Evolutionary conservation across 2,329 filamentous ascomycete species (phyloP), one percentile per base, ranked within the genome.

Genomic region (Mariannaea elegans): DNA sequence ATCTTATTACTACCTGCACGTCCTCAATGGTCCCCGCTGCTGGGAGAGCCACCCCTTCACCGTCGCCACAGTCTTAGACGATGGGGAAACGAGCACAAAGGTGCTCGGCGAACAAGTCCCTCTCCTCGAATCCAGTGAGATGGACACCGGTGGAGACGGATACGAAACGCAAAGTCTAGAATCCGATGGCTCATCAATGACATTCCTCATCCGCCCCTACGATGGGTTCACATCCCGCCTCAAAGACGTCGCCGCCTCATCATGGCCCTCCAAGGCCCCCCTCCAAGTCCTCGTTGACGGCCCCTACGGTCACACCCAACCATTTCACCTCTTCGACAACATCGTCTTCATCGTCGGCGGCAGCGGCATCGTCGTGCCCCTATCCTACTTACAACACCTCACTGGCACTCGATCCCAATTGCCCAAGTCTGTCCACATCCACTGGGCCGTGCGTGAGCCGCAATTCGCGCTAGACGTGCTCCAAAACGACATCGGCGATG

Each of bases 1-100:
- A 0, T 81, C 78, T 0, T 82, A 76, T 63, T 83, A 80, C 63
- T 83, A 81, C 54, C 62, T 83, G 1, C 77, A 79, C 46, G 70
- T 80, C 7, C 73, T 82, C 4, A 73, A 78, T 46, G 75, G 74
- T 19, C 55, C 70, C 12, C 67, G 72, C 1, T 76, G 76, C 50
- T 84, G 81, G 82, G 80, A 84, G 58, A 82, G 78, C 57, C 82
- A 84, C 42, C 82, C 82, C 0, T 84, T 84, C 50, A 83, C 81
- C 0, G 76, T 83, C 10, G 78, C 78, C 1, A 71, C 70, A 8
- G 64, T 75, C 2, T 39, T 56, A 3, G 65, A 70, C 31, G 50
- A 65, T 23, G 55, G 53, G 1, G 23, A 67, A 9, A 48, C 32
- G 0, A 42, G 39, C 2, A 38, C 60, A 0, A 73, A 74, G 18